phyloP scores from a whole-genome alignment of 768 basidiomycete genomes.

The Hygrophoropsis aurantiaca region DNA sequence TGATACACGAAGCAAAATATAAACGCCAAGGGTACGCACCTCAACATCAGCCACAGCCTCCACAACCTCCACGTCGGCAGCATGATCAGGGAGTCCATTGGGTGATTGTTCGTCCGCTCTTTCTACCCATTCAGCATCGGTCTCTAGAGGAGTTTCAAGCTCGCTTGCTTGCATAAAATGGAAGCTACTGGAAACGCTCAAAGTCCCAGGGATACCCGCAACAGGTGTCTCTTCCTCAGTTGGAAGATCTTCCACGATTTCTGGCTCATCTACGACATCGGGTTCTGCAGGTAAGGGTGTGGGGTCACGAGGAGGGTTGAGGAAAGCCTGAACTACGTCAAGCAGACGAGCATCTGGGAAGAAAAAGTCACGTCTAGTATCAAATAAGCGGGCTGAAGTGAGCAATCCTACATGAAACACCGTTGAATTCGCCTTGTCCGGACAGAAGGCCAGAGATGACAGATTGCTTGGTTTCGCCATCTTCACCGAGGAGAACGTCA shows the following conservation, averaged over 20 bases:
- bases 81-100: slow-evolving; percentile 7
- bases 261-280: slow-evolving; percentile 27
- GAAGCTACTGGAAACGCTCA: slow-evolving; percentile 55
- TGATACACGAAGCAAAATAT: too few relatives aligned
- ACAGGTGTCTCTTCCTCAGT: slow-evolving; percentile 21
- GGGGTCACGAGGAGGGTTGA: slow-evolving; percentile 44
- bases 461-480: slow-evolving; percentile 47
- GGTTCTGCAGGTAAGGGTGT: slow-evolving; percentile 33
- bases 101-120: slow-evolving; percentile 36
- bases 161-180: slow-evolving; percentile 84
- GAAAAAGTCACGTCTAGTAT: slow-evolving; percentile 6
- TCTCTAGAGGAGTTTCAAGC: slow-evolving; percentile 56
- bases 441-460: slow-evolving; percentile 57
- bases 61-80: too few relatives aligned
- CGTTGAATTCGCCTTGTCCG: slow-evolving; percentile 59
- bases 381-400: background rate
- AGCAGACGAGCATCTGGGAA: slow-evolving; percentile 57
- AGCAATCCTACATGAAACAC: slow-evolving; percentile 53
- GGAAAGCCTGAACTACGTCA: slow-evolving; percentile 53
- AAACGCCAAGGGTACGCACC: too few relatives aligned
- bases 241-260: slow-evolving; percentile 12
- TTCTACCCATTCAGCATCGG: slow-evolving; percentile 58
- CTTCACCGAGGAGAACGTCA: slow-evolving; percentile 57
- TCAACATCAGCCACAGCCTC: too few relatives aligned
- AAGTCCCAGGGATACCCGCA: slow-evolving; percentile 39